Conservation (phyloP, 805 yeast genomes). For the Zygoascus bituminiphila region DNA sequence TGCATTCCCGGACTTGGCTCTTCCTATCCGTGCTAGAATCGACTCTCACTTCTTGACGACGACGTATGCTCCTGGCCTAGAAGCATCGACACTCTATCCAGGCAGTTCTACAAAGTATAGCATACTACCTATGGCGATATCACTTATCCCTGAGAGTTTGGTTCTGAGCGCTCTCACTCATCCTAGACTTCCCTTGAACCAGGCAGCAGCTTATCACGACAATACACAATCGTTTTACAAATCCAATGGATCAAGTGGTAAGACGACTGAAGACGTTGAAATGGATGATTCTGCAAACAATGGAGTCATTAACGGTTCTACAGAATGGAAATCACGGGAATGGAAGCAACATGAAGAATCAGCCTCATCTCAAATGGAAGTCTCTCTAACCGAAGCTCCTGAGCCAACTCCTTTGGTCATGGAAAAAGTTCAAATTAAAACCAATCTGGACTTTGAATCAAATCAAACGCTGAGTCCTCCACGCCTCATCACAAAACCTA, state of each 20-base stretch:
- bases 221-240: not conserved
- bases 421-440: not conserved
- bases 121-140: constrained; percentile 60
- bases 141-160: constrained; percentile 41
- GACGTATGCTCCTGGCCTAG: constrained; percentile 32
- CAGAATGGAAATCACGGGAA: not conserved
- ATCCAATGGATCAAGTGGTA: not conserved
- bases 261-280: not conserved
- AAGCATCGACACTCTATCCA: constrained; percentile 58
- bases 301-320: not conserved
- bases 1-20: constrained; percentile 43
- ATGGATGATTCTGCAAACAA: not conserved
- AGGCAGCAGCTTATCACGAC: not conserved
- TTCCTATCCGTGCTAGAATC: constrained; percentile 57
- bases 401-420: not conserved
- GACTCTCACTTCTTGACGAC: constrained; percentile 35
- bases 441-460: not conserved
- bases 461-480: not conserved
- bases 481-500: not conserved
- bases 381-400: not conserved
- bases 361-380: not conserved
- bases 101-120: constrained; percentile 51
- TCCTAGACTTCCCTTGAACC: constrained; percentile 61
- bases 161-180: constrained; percentile 51
- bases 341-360: not conserved